Conservation (phyloP, 495 filamentous ascomycete species). For the Talaromyces thailandensis region DNA sequence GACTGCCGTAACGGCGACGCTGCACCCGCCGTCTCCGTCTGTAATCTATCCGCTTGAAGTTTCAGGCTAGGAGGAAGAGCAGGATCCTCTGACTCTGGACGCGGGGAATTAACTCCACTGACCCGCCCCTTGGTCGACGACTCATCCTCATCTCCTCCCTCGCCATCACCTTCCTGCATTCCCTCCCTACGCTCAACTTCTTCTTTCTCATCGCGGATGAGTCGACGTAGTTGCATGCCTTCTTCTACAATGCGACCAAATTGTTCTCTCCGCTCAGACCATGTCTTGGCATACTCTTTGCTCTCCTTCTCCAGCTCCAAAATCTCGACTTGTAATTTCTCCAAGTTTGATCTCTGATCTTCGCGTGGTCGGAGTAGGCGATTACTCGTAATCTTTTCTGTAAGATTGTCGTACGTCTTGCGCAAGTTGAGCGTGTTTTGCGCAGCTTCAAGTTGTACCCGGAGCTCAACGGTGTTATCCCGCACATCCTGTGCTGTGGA, state of each 20-base stretch:
- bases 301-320: slow-evolving; percentile 77
- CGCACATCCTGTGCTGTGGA: slow-evolving; percentile 66
- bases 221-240: slow-evolving; percentile 69
- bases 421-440: slow-evolving; percentile 66
- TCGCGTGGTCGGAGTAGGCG: slow-evolving; percentile 68
- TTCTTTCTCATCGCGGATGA: slow-evolving; percentile 95
- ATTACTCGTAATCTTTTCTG: slow-evolving; percentile 79
- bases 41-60: slow-evolving; percentile 26
- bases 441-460: slow-evolving; percentile 63
- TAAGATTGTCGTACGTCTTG: slow-evolving; percentile 77
- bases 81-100: slow-evolving; percentile 45
- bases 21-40: slow-evolving; percentile 16
- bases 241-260: slow-evolving; percentile 89
- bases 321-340: slow-evolving; percentile 80
- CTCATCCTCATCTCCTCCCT: slow-evolving; percentile 49
- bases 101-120: slow-evolving; percentile 57
- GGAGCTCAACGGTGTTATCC: slow-evolving; percentile 63
- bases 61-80: slow-evolving; percentile 50
- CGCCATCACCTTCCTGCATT: slow-evolving; percentile 65
- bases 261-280: slow-evolving; percentile 77
- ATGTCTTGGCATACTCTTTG: slow-evolving; percentile 70
- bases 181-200: slow-evolving; percentile 69
- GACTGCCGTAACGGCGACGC: slow-evolving; percentile 35
- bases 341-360: slow-evolving; percentile 70
- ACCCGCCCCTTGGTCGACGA: slow-evolving; percentile 33